Conservation (phyloP, 768 basidiomycete genomes). For the Thelephora aurantiotincta region DNA sequence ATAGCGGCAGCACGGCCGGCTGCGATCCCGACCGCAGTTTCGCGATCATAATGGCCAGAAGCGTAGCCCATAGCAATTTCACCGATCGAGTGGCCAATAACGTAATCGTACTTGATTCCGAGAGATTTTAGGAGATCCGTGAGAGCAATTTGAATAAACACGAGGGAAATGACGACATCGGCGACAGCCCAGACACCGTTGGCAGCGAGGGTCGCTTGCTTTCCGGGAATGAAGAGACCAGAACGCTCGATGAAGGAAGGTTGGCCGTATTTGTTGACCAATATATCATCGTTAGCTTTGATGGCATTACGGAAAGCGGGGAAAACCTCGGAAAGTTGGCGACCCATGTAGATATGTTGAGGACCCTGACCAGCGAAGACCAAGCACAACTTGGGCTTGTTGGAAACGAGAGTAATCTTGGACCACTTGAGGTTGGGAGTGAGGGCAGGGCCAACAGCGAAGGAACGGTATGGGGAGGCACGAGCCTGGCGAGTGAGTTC, state of each 20-base stretch:
- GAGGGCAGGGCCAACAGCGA: constrained; percentile 13
- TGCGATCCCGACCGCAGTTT: constrained; percentile 21
- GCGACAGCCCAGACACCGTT: constrained; percentile 19
- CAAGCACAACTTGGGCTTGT: constrained; percentile 18
- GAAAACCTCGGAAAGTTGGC: constrained; percentile 19
- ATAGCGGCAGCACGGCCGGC: constrained; percentile 23
- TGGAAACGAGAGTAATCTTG: constrained; percentile 14
- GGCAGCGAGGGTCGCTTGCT: constrained; percentile 10
- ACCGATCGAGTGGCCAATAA: constrained; percentile 20
- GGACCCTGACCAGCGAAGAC: constrained; percentile 24
- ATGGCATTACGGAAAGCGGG: constrained; percentile 18
- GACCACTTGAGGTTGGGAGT: constrained; percentile 16
- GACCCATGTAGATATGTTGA: constrained; percentile 22
- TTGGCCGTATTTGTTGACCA: constrained; percentile 15
- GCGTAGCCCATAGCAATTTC: constrained; percentile 25
- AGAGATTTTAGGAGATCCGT: constrained; percentile 19
- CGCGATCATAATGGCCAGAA: constrained; percentile 21
- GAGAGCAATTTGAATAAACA: constrained; percentile 19
- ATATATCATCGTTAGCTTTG: constrained; percentile 19
- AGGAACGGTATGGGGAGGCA: constrained; percentile 15
- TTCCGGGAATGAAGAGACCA: constrained; percentile 18
- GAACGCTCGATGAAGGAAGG: constrained; percentile 20
- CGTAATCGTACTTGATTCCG: constrained; percentile 19
- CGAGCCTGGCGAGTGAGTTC: constrained; percentile 17
- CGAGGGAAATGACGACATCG: constrained; percentile 20